These are phyloP conservation scores for Lodderomyces beijingensis DNA, from an alignment of 1,139 yeast species.

Conservation along the genomic window DNA sequence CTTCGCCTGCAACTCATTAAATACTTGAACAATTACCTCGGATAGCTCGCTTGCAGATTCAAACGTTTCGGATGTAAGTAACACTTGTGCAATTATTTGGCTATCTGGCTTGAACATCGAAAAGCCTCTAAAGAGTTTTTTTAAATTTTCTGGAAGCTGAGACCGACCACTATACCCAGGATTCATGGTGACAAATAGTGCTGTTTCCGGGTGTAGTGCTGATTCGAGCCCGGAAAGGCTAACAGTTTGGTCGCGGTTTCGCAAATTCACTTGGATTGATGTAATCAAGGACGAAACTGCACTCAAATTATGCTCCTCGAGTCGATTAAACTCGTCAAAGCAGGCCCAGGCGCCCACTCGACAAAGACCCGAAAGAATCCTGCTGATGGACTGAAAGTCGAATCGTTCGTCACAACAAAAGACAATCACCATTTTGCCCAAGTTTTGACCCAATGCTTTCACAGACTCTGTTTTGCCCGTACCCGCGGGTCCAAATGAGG, in stretches of 20 bases:
- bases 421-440: constrained; percentile 80
- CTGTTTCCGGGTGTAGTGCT: constrained; percentile 50
- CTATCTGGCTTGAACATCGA: constrained; percentile 75
- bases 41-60: constrained; percentile 45
- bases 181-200: constrained; percentile 86
- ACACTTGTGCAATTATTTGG: constrained; percentile 63
- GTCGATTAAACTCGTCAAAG: constrained; percentile 90
- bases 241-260: constrained; percentile 23
- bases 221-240: constrained; percentile 46
- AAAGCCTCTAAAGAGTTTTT: constrained; percentile 70
- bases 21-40: constrained; percentile 50
- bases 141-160: constrained; percentile 79
- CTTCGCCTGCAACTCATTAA: constrained; percentile 32
- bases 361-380: constrained; percentile 79
- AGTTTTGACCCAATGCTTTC: constrained; percentile 74
- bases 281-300: constrained; percentile 85
- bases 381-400: constrained; percentile 75
- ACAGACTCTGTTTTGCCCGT: constrained; percentile 95
- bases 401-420: constrained; percentile 90
- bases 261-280: constrained; percentile 44
- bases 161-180: constrained; percentile 87
- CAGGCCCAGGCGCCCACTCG: constrained; percentile 94
- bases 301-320: constrained; percentile 68
- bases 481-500: constrained; percentile 96
- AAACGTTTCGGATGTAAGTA: constrained; percentile 74